Evolutionary conservation across 179 eudicot species (phyloP).

Genomic region (Nepenthes alata): DNA sequence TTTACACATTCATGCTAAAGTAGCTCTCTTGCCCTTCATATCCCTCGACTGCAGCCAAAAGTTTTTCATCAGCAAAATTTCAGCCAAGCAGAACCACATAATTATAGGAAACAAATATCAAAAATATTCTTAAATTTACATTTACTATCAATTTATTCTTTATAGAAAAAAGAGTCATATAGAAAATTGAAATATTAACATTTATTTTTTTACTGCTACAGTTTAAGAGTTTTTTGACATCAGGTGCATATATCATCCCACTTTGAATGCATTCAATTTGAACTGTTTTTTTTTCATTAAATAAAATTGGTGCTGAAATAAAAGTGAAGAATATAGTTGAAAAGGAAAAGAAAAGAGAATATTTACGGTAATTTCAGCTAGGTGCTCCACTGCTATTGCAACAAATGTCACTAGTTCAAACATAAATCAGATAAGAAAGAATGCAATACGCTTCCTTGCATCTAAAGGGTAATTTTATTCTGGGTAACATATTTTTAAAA

Average conservation of each 20-base stretch:
- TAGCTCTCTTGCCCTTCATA: constrained; percentile 85
- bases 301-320: not conserved
- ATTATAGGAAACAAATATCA: not conserved
- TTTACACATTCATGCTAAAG: constrained; percentile 40
- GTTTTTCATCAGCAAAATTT: constrained; percentile 1
- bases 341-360: not conserved
- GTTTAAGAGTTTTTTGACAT: not conserved
- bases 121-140: not conserved
- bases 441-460: not conserved
- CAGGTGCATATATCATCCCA: no score
- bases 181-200: not conserved
- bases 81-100: not conserved
- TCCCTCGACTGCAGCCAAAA: constrained; percentile 68
- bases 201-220: no score
- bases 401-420: not conserved
- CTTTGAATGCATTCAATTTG: no score
- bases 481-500: no score
- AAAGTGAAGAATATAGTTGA: not conserved
- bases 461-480: not conserved
- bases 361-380: no score
- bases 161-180: not conserved
- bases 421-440: not conserved
- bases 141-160: not conserved
- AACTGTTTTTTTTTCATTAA: not conserved
- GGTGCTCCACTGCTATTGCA: not conserved